Evolutionary conservation across 306 rosid species (phyloP).

Genomic region (Acacia melanoxylon): DNA sequence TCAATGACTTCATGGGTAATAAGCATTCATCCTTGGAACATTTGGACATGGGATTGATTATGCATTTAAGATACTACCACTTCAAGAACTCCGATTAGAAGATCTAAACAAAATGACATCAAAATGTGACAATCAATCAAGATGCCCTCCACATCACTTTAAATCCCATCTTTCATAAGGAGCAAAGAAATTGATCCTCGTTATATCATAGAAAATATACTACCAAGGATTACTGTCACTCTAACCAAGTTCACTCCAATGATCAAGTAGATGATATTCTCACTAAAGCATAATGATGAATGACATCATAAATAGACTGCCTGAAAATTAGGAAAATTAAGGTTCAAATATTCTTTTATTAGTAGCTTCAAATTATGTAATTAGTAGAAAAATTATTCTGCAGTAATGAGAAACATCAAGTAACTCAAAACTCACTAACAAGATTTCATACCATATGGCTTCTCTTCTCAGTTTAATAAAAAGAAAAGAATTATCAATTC

Average conservation of each 20-base stretch:
- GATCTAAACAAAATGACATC: background rate
- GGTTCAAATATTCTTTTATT: background rate
- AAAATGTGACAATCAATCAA: background rate
- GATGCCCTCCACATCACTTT: background rate
- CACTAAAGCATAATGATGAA: background rate
- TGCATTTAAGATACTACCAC: background rate
- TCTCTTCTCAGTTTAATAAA: background rate
- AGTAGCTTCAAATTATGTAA: background rate
- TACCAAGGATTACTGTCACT: background rate
- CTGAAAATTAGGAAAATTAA: background rate
- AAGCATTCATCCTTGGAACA: background rate
- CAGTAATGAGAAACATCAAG: background rate
- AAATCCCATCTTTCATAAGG: background rate
- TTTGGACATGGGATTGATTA: background rate
- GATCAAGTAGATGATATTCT: background rate
- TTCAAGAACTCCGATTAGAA: background rate
- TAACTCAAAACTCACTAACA: background rate
- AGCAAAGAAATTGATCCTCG: no score
- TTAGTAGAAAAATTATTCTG: background rate
- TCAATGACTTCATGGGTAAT: background rate
- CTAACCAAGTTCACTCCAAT: background rate
- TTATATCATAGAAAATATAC: background rate
- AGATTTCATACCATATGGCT: background rate
- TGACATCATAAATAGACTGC: background rate
- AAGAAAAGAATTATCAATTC: background rate